Evolutionary conservation across 768 basidiomycete species (phyloP), one percentile per base, ranked within the genome.

Genomic region (Xerocomellus chrysenteron): DNA sequence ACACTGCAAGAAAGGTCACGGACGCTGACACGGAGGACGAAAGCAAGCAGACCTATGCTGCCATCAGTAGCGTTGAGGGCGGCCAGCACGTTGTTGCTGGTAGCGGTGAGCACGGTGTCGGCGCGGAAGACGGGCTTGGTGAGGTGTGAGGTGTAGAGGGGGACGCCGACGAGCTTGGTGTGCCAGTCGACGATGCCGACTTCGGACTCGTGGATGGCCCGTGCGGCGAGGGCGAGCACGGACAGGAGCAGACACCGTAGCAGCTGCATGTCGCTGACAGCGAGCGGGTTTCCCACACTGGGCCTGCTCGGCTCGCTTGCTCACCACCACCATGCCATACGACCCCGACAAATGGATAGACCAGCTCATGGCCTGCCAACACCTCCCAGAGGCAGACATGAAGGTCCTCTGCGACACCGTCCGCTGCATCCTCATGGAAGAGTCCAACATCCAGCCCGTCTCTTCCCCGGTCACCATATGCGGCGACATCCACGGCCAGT

Each of bases 401-500:
- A 96, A 94, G 70, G 76, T 87, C 42, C 85, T 99, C 47, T 98
- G 96, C 78, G 84, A 93, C 55, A 85, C 87, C 57, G 94, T 98
- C 21, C 85, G 92, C 49, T 82, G 87, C 47, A 87, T 95, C 47
- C 82, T 97, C 37, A 87, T 98, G 71, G 96, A 99, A 71, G 96
- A 99, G 71, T 94, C 90, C 53, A 99, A 98, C 70, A 95, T 98
- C 54, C 94, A 98, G 68, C 95, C 95, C 33, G 92, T 99, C 51
- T 90, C 91, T 35, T 90, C 85, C 60, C 96, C 96, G 1, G 96
- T 98, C 37, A 98, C 96, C 32, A 89, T 93, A 61, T 92, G 91
- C 67, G 95, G 95, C 32, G 95, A 98, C 69, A 96, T 98, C 50
- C 95, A 98, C 65, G 95, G 95, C 26, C 96, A 98, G 71, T 97